phyloP scores from a whole-genome alignment of 352 stramenopile species.

The Phytophthora boehmeriae region DNA sequence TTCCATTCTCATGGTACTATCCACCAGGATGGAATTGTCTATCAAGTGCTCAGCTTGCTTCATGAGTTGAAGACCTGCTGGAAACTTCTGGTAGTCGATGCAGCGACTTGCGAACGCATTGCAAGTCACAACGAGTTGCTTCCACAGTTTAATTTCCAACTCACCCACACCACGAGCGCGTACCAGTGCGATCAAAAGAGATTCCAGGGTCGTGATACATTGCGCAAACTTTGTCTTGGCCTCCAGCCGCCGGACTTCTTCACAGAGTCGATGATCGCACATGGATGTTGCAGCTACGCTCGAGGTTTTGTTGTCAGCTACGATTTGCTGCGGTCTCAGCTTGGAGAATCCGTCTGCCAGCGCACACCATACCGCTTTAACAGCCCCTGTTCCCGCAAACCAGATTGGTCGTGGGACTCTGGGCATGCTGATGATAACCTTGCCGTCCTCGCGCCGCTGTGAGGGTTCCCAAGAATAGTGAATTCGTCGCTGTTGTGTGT shows the following conservation, averaged over 20 bases:
- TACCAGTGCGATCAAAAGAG: slow-evolving; percentile 72
- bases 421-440: slow-evolving; percentile 83
- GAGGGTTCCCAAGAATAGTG: slow-evolving; percentile 75
- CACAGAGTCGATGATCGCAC: slow-evolving; percentile 70
- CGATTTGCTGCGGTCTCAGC: slow-evolving; percentile 8
- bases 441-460: slow-evolving; percentile 57
- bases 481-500: slow-evolving; percentile 24
- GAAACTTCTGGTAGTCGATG: slow-evolving; percentile 85
- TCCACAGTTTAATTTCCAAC: slow-evolving; percentile 82
- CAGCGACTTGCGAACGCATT: slow-evolving; percentile 88
- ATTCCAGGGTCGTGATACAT: slow-evolving; percentile 83
- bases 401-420: slow-evolving; percentile 83
- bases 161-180: slow-evolving; percentile 57
- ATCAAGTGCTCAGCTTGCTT: slow-evolving; percentile 80
- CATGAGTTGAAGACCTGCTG: slow-evolving; percentile 81
- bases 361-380: slow-evolving; percentile 85
- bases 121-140: slow-evolving; percentile 91
- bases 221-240: slow-evolving; percentile 76
- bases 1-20: slow-evolving; percentile 54
- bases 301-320: background rate
- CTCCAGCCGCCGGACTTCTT: slow-evolving; percentile 84
- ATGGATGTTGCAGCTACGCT: slow-evolving; percentile 19
- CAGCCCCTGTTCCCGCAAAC: slow-evolving; percentile 80
- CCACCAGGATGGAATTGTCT: slow-evolving; percentile 76
- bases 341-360: slow-evolving; percentile 59